A percentile compares a stretch with the other conserved stretches of the same genome.
Conservation (phyloP, 2,329 filamentous ascomycete species). For the Scytalidium lignicola region DNA sequence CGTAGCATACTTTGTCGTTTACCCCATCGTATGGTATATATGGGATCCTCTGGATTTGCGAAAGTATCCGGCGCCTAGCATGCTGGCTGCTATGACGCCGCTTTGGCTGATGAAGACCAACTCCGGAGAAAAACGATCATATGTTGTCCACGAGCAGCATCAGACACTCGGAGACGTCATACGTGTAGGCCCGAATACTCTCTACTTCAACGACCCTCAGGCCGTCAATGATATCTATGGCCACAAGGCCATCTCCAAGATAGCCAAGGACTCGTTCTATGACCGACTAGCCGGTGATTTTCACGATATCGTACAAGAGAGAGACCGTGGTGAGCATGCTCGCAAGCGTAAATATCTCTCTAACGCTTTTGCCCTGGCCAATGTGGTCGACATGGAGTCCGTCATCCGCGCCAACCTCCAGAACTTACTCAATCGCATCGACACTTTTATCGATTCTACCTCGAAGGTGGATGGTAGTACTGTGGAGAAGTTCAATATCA, state of each 20-base stretch:
- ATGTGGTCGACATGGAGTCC: constrained; percentile 47
- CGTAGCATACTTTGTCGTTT: too few species aligned
- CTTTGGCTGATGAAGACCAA: too few species aligned
- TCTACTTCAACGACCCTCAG: constrained; percentile 35
- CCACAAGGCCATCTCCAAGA: constrained; percentile 37
- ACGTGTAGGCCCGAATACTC: not conserved
- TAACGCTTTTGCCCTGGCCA: constrained; percentile 45
- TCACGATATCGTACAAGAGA: constrained; percentile 44
- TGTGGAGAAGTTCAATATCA: too few species aligned
- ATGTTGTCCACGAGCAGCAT: too few species aligned
- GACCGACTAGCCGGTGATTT: constrained; percentile 37
- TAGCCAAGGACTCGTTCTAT: constrained; percentile 44
- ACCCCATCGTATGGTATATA: too few species aligned
- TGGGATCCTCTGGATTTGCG: too few species aligned
- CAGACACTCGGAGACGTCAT: too few species aligned
- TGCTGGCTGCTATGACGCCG: too few species aligned
- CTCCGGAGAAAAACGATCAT: too few species aligned
- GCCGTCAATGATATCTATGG: constrained; percentile 44
- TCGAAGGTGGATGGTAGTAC: constrained; percentile 36
- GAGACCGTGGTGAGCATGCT: constrained; percentile 46
- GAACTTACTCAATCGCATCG: constrained; percentile 37
- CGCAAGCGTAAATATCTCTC: constrained; percentile 45
- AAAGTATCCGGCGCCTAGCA: too few species aligned
- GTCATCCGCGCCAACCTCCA: constrained; percentile 45
- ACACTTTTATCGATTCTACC: constrained; percentile 33